These are phyloP conservation scores for Phytophthora tubulina DNA, from an alignment of 352 stramenopile genomes.

Conservation along the genomic window DNA sequence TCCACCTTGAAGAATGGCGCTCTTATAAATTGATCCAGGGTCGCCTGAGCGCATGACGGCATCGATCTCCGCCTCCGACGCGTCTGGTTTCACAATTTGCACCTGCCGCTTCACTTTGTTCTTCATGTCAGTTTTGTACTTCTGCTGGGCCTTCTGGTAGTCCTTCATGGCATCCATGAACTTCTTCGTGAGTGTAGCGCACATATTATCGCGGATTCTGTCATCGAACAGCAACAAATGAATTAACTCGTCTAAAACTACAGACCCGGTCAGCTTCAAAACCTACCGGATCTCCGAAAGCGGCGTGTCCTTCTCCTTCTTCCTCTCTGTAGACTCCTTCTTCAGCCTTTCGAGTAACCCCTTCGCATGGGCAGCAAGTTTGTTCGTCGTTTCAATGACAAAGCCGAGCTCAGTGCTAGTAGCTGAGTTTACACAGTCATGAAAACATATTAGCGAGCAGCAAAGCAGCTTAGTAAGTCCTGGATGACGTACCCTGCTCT, in stretches of 20 bases:
- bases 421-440: slow-evolving; percentile 37
- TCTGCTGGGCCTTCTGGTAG: slow-evolving; percentile 97
- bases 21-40: slow-evolving; percentile 87
- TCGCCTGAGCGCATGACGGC: slow-evolving; percentile 93
- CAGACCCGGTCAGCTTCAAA: not conserved
- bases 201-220: slow-evolving; percentile 97
- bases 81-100: slow-evolving; percentile 98
- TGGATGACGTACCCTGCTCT: slow-evolving; percentile 69
- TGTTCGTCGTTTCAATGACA: slow-evolving; percentile 95
- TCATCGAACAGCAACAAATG: not conserved
- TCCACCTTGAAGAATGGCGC: slow-evolving; percentile 78
- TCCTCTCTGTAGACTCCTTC: slow-evolving; percentile 95
- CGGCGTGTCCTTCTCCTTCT: slow-evolving; percentile 89
- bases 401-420: slow-evolving; percentile 92
- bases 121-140: slow-evolving; percentile 98
- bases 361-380: slow-evolving; percentile 92
- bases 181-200: slow-evolving; percentile 97
- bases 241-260: slow-evolving; percentile 6
- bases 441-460: not conserved
- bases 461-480: too few species aligned
- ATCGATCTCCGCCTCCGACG: slow-evolving; percentile 97
- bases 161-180: slow-evolving; percentile 99
- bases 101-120: slow-evolving; percentile 98
- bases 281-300: slow-evolving; percentile 72
- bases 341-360: slow-evolving; percentile 90